phyloP scores from a whole-genome alignment of 1,284 basidiomycete species.

The Malassezia globosa region DNA sequence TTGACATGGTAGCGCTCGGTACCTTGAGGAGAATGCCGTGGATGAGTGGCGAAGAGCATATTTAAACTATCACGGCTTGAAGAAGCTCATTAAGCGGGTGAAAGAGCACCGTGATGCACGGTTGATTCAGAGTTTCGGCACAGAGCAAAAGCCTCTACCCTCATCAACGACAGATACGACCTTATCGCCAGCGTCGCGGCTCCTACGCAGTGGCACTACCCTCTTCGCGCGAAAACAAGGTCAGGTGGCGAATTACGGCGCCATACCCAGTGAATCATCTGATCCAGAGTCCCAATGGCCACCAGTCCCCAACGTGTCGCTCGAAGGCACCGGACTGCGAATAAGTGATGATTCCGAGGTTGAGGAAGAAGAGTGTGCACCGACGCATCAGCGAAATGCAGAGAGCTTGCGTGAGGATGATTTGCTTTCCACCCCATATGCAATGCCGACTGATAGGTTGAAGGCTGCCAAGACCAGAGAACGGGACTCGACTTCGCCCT shows the following conservation, averaged over 20 bases:
- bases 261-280: no score
- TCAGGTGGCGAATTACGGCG: conserved; percentile 4
- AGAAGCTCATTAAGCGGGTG: conserved; percentile 47
- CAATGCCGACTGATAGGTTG: no score
- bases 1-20: conserved; percentile 22
- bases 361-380: not conserved
- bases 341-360: conserved; percentile 12
- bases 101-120: conserved; percentile 20
- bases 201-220: not conserved
- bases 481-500: no score
- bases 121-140: not conserved
- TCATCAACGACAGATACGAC: not conserved
- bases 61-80: conserved; percentile 45
- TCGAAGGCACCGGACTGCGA: conserved; percentile 23
- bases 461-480: no score
- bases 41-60: conserved; percentile 46
- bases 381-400: no score
- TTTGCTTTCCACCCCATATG: no score
- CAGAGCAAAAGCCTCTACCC: not conserved
- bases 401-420: no score
- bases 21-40: conserved; percentile 38
- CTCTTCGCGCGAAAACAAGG: not conserved
- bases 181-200: not conserved
- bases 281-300: not conserved
- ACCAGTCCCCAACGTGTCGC: conserved; percentile 17